A percentile compares a stretch with the other conserved stretches of the same genome.
Evolutionary conservation across 2,329 filamentous ascomycete species (phyloP).

Genomic region (Magnaporthiopsis poae): DNA sequence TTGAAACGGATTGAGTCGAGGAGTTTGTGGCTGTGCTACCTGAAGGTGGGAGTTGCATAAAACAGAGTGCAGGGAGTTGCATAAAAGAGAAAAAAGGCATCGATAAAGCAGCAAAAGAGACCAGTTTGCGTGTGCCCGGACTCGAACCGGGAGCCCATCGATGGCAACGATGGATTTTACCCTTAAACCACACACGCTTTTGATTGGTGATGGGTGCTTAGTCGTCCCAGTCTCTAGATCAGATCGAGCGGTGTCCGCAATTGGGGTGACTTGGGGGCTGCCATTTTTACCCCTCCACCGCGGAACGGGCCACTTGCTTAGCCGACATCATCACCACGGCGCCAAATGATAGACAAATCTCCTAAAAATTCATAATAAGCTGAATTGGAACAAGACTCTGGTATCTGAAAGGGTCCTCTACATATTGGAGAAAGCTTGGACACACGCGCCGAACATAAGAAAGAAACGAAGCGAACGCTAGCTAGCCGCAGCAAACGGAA

Average conservation of each 20-base stretch:
- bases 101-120: too few relatives aligned
- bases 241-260: too few relatives aligned
- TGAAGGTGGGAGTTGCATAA: neutral
- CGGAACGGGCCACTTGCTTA: too few relatives aligned
- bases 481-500: conserved; percentile 35
- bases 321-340: too few relatives aligned
- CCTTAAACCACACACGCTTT: conserved; percentile 34
- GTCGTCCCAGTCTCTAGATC: neutral
- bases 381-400: neutral
- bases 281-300: too few relatives aligned
- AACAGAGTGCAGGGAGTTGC: neutral
- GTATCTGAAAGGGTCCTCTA: neutral
- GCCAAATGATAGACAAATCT: neutral
- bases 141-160: conserved; percentile 28
- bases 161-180: conserved; percentile 46
- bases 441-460: neutral
- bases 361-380: neutral
- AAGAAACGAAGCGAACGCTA: neutral
- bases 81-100: neutral
- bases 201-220: too few relatives aligned
- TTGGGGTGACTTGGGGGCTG: too few relatives aligned
- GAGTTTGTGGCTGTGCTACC: neutral
- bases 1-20: neutral
- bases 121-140: conserved; percentile 1
- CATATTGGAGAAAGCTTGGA: neutral